These are phyloP conservation scores for Astrothelium macrocarpum DNA, from an alignment of 495 filamentous ascomycete species.

Conservation along the genomic window DNA sequence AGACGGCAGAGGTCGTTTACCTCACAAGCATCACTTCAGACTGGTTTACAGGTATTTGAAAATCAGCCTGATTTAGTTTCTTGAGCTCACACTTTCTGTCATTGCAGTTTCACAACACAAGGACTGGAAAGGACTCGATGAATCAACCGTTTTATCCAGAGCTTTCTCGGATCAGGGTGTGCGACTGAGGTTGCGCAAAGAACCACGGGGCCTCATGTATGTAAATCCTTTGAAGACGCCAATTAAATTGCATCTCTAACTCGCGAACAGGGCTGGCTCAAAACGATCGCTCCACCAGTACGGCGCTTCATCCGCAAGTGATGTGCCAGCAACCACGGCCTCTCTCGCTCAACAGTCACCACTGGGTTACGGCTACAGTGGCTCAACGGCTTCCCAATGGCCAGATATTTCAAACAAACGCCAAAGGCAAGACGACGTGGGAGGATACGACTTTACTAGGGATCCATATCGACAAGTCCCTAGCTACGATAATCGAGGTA, in stretches of 20 bases:
- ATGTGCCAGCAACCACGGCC: neutral
- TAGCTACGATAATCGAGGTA: neutral
- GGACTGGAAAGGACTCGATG: conserved; percentile 76
- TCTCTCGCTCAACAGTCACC: neutral
- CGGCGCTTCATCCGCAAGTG: neutral
- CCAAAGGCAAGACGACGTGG: neutral
- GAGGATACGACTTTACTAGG: neutral
- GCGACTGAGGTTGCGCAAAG: conserved; percentile 78
- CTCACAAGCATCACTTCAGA: conserved; percentile 65
- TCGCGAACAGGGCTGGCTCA: neutral
- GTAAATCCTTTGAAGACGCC: neutral
- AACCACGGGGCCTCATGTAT: conserved; percentile 41
- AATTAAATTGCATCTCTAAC: neutral
- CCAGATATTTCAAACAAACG: neutral
- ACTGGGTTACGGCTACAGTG: neutral
- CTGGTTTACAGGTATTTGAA: conserved; percentile 54
- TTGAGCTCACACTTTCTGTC: conserved; percentile 8
- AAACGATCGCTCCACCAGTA: conserved; percentile 2
- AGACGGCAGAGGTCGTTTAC: conserved; percentile 46
- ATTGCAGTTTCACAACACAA: conserved; percentile 70
- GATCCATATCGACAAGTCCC: neutral
- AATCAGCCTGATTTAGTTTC: too few relatives aligned
- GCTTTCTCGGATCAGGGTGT: conserved; percentile 95
- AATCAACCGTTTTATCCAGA: conserved; percentile 84
- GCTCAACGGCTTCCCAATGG: neutral